Conservation (phyloP, 164 flowering plant genomes). For the Kingdonia uniflora region DNA sequence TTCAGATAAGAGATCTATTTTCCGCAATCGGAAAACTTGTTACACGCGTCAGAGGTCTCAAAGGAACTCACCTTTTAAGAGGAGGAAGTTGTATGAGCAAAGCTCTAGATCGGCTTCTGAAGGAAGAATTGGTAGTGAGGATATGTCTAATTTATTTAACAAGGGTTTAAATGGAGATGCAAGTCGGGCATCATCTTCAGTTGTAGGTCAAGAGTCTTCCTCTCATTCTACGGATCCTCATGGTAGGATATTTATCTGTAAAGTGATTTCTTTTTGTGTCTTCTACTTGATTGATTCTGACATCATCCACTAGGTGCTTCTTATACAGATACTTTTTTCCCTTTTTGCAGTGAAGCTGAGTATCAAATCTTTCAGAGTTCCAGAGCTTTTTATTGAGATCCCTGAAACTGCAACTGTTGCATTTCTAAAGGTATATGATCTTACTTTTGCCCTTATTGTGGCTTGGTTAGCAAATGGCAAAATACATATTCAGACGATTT, state of each 20-base stretch:
- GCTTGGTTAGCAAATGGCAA: no score
- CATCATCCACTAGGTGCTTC: no score
- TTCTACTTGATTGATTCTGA: constrained; percentile 25
- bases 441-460: background rate
- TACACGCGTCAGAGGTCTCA: constrained; percentile 57
- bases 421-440: constrained; percentile 61
- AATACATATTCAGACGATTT: no score
- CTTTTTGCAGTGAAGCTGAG: constrained; percentile 79
- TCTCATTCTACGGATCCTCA: constrained; percentile 50
- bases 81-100: constrained; percentile 41
- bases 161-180: constrained; percentile 23
- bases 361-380: constrained; percentile 89
- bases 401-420: constrained; percentile 90
- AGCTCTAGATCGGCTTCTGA: constrained; percentile 36
- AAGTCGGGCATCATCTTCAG: constrained; percentile 28
- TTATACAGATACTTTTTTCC: constrained; percentile 15
- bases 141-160: constrained; percentile 22
- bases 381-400: constrained; percentile 88
- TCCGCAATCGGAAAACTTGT: constrained; percentile 33
- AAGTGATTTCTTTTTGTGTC: constrained; percentile 7
- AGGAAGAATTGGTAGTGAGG: constrained; percentile 27
- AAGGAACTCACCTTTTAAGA: constrained; percentile 55
- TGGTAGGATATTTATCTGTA: constrained; percentile 38
- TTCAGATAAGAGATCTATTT: constrained; percentile 29
- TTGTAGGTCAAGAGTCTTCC: constrained; percentile 29